Evolutionary conservation across 2,329 filamentous ascomycete species (phyloP), one percentile per base, ranked within the genome.

Genomic region (Aspergillus eucalypticola): DNA sequence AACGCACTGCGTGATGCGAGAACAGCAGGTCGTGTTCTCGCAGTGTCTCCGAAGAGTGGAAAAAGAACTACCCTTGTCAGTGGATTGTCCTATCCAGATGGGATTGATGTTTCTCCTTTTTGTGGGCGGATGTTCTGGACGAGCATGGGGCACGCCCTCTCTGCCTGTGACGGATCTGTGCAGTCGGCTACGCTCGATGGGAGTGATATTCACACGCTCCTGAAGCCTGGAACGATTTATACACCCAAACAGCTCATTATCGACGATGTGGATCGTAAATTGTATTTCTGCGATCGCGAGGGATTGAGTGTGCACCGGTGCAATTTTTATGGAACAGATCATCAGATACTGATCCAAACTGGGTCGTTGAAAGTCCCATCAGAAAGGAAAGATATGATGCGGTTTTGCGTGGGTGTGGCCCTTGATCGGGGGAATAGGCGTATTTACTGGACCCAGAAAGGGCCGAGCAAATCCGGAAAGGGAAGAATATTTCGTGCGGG

Each of bases 361-460:
- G 77, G 74, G 5, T 64, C 73, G 50, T 21, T 39, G 23, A 69
- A 58, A 35, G 46, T 65, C 15, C 42, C 66, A 13, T 57, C 69
- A 17, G 59, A 67, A 8, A 68, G 64, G 2, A 75, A 80, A 32
- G 62, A 71, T 60, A 67, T 64, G 49, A 70, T 38, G 2, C 50
- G 75, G 3, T 86, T 83, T 83, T 86, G 83, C 54, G 84, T 88
- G 8, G 85, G 86, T 1, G 79, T 88, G 44, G 71, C 81, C 0
- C 73, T 88, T 1, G 79, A 79, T 8, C 70, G 73, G 0, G 59
- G 66, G 0, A 69, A 71, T 1, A 78, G 79, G 4, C 78, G 80
- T 49, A 75, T 88, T 42, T 87, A 84, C 73, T 88, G 86, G 85
- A 84, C 82, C 0, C 85, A 87, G 56, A 88, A 88, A 66, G 86